phyloP scores from a whole-genome alignment of 1,139 yeast genomes.

The Candida mesenterica region DNA sequence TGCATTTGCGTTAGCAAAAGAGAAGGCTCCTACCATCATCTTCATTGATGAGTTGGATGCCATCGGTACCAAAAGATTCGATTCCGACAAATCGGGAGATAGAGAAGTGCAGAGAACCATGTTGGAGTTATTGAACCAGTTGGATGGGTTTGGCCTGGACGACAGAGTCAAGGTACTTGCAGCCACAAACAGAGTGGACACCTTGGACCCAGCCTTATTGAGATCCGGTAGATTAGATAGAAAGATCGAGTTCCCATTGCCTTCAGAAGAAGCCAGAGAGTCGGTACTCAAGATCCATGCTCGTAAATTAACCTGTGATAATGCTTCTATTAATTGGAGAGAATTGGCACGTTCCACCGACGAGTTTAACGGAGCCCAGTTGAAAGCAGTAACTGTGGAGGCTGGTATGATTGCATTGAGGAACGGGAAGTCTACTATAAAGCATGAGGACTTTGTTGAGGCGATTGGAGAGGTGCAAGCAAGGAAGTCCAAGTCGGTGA shows the following conservation, averaged over 20 bases:
- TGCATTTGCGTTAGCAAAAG: conserved; percentile 98
- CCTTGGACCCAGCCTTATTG: conserved; percentile 92
- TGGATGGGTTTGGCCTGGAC: conserved; percentile 98
- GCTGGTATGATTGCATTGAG: conserved; percentile 99
- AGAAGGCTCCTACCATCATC: conserved; percentile 96
- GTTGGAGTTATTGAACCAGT: conserved; percentile 94
- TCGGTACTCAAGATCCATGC: conserved; percentile 96
- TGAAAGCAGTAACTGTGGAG: conserved; percentile 97
- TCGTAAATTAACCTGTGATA: conserved; percentile 92
- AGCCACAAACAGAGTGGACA: conserved; percentile 97
- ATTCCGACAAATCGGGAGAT: conserved; percentile 96
- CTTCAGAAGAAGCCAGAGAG: conserved; percentile 96
- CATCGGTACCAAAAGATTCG: conserved; percentile 97
- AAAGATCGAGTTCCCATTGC: conserved; percentile 96
- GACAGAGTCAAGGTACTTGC: conserved; percentile 96
- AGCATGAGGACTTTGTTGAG: conserved; percentile 97
- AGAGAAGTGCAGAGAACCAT: conserved; percentile 98
- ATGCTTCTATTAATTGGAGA: conserved; percentile 87
- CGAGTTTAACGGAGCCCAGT: conserved; percentile 97
- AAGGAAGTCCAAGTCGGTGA: conserved; percentile 89
- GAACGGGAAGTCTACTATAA: conserved; percentile 86
- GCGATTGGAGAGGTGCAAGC: conserved; percentile 99
- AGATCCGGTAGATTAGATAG: conserved; percentile 98
- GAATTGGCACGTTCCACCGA: conserved; percentile 97
- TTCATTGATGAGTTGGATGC: conserved; percentile 98